Evolutionary conservation across 768 basidiomycete species (phyloP), one percentile per base, ranked within the genome.

Genomic region (Glaciozyma martinii): DNA sequence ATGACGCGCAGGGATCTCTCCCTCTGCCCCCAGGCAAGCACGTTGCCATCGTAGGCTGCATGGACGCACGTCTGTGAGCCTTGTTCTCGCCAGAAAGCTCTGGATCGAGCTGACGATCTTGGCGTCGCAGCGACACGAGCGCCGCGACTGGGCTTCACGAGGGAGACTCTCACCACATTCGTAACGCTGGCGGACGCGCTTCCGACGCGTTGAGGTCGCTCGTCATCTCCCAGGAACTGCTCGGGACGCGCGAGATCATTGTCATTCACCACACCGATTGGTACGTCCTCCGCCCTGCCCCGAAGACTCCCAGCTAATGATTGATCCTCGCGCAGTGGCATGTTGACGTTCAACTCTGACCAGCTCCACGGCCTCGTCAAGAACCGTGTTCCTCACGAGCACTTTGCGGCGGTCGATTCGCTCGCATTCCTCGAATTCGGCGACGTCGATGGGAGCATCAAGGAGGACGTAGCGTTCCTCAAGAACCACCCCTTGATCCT

Each of bases 171-270:
- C 55, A 56, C 21, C 32, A 40, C 37, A 56, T 56, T 19, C 32
- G 55, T 1, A 59, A 59, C 46, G 57, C 43, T n/a, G 57, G 57
- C 19, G 57, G 57, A 18, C n/a, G 44, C 29, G 57, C 57, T 16
- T 29, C 46, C 5, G 87, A 88, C 32, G 83, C 85, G 1, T 70
- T 88, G 13, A 81, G 86, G 25, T 83, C 81, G 73, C 78, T 88
- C 71, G 78, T 88, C 58, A 82, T 88, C 72, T 87, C 86, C 37
- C 86, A 88, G 72, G 83, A 85, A 47, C 80, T 87, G 21, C 80
- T 87, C 21, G 86, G 85, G 18, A 88, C 86, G 15, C 79, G 80
- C 21, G 84, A 86, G 76, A 81, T 87, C 59, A 81, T 84, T 6
- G 77, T 88, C 57, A 81, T 86, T 74, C 85, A 84, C 74, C 87